Evolutionary conservation across 768 basidiomycete species (phyloP).

Genomic region (Myochromella boudieri): DNA sequence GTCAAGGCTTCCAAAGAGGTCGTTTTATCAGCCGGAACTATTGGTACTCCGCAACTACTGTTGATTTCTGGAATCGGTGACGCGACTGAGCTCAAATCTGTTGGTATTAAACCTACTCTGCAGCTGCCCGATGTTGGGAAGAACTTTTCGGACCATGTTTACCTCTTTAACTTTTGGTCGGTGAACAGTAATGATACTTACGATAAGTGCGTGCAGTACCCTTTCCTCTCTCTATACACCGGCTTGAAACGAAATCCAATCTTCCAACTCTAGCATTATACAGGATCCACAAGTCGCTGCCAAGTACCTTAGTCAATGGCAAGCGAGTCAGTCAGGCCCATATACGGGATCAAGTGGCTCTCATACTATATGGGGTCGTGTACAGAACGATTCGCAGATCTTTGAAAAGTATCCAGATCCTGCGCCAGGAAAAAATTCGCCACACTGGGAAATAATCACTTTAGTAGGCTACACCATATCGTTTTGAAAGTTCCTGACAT

Average conservation of each 20-base stretch:
- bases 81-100: slow-evolving; percentile 12
- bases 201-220: slow-evolving; percentile 9
- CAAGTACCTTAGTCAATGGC: slow-evolving; percentile 21
- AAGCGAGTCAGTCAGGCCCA: slow-evolving; percentile 17
- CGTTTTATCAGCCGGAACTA: slow-evolving; percentile 39
- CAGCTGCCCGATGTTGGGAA: slow-evolving; percentile 26
- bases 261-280: neutral
- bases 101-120: slow-evolving; percentile 21
- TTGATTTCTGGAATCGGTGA: slow-evolving; percentile 34
- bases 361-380: slow-evolving; percentile 20
- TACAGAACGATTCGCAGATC: slow-evolving; percentile 14
- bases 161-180: slow-evolving; percentile 19
- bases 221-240: too few relatives aligned
- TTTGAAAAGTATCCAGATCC: slow-evolving; percentile 24
- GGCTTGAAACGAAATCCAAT: too few relatives aligned
- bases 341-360: slow-evolving; percentile 16
- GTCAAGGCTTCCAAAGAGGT: slow-evolving; percentile 49
- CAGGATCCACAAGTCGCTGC: slow-evolving; percentile 5
- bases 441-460: slow-evolving; percentile 15
- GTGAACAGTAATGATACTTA: slow-evolving; percentile 27
- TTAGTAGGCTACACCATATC: neutral
- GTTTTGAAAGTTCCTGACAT: neutral
- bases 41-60: slow-evolving; percentile 31
- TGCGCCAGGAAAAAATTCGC: slow-evolving; percentile 19
- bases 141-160: slow-evolving; percentile 27